A percentile compares a stretch with the other conserved stretches of the same genome.
phyloP scores from a whole-genome alignment of 2,329 filamentous ascomycete species.

The Sporothrix pallida region DNA sequence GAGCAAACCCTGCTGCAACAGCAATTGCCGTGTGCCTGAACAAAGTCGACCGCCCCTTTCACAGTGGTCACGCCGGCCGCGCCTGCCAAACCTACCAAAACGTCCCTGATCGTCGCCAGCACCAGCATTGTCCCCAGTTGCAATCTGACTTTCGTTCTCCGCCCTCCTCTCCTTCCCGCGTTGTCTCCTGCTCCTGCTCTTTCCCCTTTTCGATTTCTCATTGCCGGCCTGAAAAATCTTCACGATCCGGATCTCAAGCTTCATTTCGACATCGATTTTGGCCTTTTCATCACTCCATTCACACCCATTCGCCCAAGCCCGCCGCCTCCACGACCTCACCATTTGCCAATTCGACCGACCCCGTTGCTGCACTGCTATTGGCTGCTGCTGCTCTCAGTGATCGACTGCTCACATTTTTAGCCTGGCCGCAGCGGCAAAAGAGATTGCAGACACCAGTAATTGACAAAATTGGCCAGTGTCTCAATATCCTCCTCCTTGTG shows the following conservation, averaged over 20 bases:
- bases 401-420: slow-evolving; percentile 28
- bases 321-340: background rate
- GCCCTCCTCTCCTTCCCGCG: background rate
- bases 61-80: slow-evolving; percentile 11
- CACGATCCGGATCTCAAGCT: background rate
- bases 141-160: background rate
- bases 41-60: slow-evolving; percentile 15
- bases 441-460: slow-evolving; percentile 31
- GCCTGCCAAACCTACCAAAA: slow-evolving; percentile 24
- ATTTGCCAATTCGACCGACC: slow-evolving; percentile 20
- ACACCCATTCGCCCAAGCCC: background rate
- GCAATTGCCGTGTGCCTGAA: slow-evolving; percentile 11
- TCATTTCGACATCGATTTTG: background rate
- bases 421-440: slow-evolving; percentile 33
- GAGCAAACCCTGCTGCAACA: slow-evolving; percentile 18
- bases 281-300: background rate
- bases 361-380: slow-evolving; percentile 33
- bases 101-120: slow-evolving; percentile 23
- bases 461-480: slow-evolving; percentile 12
- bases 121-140: slow-evolving; percentile 6
- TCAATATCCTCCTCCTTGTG: slow-evolving; percentile 6
- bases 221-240: background rate
- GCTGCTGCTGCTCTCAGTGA: slow-evolving; percentile 29
- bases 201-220: background rate
- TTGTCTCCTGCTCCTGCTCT: slow-evolving; percentile 10